phyloP scores from a whole-genome alignment of 2,329 filamentous ascomycete species.

The Massarina eburnea region DNA sequence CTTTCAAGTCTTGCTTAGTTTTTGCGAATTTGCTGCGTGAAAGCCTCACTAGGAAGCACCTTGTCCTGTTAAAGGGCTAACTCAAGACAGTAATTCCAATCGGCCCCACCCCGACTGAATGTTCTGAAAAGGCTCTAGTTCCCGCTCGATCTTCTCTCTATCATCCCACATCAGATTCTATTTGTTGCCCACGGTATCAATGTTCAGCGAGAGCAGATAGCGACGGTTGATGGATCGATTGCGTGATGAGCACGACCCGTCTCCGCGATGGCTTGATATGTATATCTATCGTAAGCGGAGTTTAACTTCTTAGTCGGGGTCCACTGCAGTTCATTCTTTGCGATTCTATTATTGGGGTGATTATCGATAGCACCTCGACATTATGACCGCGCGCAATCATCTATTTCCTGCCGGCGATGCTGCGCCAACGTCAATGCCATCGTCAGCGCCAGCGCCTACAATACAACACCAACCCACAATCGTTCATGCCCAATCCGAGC shows the following conservation, averaged over 20 bases:
- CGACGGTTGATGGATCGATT: not conserved
- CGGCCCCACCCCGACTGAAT: slow-evolving; percentile 1
- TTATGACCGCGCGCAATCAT: not conserved
- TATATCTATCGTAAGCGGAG: not conserved
- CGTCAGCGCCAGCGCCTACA: not conserved
- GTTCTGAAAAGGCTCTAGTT: not conserved
- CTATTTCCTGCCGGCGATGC: too few species aligned
- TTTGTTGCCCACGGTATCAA: not conserved
- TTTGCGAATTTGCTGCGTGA: not conserved
- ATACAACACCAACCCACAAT: not conserved
- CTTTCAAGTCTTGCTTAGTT: too few species aligned
- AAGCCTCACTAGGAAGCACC: not conserved
- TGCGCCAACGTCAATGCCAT: not conserved
- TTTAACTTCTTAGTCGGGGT: too few species aligned
- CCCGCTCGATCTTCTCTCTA: not conserved
- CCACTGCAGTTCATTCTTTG: not conserved
- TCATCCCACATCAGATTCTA: not conserved
- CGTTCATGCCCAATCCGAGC: not conserved
- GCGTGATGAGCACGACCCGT: not conserved
- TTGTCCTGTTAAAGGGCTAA: not conserved
- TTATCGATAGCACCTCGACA: not conserved
- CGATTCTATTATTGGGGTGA: too few species aligned
- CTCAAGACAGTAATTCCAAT: not conserved
- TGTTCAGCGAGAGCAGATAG: not conserved
- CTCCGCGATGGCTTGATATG: not conserved